A percentile compares a stretch with the other conserved stretches of the same genome.
These are phyloP conservation scores for Mallotus japonicus DNA, from an alignment of 441 rosid genomes.

Conservation along the genomic window DNA sequence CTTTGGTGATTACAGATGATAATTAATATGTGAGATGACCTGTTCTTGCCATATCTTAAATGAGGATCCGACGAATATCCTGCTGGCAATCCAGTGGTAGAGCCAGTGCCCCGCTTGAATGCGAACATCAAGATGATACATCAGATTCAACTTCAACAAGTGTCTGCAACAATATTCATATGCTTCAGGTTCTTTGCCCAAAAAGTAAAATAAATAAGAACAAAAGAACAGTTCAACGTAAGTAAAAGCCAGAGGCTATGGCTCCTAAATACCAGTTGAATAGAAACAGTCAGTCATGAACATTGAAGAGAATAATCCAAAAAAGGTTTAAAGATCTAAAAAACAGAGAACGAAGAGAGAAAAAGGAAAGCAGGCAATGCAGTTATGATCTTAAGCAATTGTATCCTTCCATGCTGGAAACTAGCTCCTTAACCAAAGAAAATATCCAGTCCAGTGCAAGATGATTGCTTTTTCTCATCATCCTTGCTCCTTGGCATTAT, in stretches of 20 bases:
- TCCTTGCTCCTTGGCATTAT: too few relatives aligned
- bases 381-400: neutral
- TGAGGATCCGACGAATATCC: neutral
- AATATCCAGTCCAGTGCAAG: too few relatives aligned
- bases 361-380: neutral
- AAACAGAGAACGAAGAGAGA: neutral
- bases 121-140: slow-evolving; percentile 12
- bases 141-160: slow-evolving; percentile 32
- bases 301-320: too few relatives aligned
- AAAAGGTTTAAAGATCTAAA: neutral
- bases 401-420: neutral
- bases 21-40: neutral
- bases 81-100: slow-evolving; percentile 9
- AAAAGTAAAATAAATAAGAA: neutral
- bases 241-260: neutral
- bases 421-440: too few relatives aligned
- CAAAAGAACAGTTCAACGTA: neutral
- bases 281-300: too few relatives aligned
- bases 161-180: slow-evolving; percentile 21
- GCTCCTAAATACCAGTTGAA: neutral
- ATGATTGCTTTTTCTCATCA: neutral
- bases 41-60: neutral
- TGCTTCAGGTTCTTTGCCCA: neutral
- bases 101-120: slow-evolving; percentile 2
- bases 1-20: neutral